Percentiles rank a stretch among this genome's conserved stretches.
These are phyloP conservation scores for Elongisporangium anandrum DNA, from an alignment of 352 stramenopile species.

Conservation along the genomic window DNA sequence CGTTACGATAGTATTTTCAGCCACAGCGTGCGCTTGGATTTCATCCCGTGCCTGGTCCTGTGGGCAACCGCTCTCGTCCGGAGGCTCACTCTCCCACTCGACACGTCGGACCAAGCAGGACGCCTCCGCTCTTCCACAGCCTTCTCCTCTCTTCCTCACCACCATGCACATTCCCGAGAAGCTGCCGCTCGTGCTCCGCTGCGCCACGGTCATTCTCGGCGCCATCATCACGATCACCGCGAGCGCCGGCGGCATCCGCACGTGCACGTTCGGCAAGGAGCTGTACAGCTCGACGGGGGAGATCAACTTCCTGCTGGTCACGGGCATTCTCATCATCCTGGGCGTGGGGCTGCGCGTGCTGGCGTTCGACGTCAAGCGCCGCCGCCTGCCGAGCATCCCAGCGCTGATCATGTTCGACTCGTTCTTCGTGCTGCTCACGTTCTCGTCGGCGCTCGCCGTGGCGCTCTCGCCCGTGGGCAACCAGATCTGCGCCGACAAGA, in stretches of 20 bases:
- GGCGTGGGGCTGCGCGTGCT: slow-evolving; percentile 29
- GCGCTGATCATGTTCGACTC: slow-evolving; percentile 41
- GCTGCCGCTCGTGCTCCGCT: slow-evolving; percentile 31
- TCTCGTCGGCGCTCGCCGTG: slow-evolving; percentile 45
- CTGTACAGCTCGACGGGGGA: slow-evolving; percentile 48
- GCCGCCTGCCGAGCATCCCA: slow-evolving; percentile 31
- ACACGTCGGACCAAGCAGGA: neutral
- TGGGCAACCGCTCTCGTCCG: neutral
- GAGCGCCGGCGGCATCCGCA: slow-evolving; percentile 37
- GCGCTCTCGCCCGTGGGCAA: slow-evolving; percentile 46
- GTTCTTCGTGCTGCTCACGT: slow-evolving; percentile 54
- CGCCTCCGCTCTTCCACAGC: neutral
- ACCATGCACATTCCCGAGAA: slow-evolving; percentile 30
- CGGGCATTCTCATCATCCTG: slow-evolving; percentile 33
- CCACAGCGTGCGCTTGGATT: neutral
- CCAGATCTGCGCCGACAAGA: slow-evolving; percentile 46
- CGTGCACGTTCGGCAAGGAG: slow-evolving; percentile 42
- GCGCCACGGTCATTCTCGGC: slow-evolving; percentile 35
- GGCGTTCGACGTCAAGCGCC: slow-evolving; percentile 54
- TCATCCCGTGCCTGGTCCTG: neutral
- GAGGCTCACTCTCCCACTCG: neutral
- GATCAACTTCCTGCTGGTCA: slow-evolving; percentile 51
- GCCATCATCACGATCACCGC: slow-evolving; percentile 35
- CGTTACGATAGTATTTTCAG: neutral
- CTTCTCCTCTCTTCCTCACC: neutral